Evolutionary conservation across 129 eudicot genomes (phyloP).

Genomic region (Centrapalus pauciflorus): DNA sequence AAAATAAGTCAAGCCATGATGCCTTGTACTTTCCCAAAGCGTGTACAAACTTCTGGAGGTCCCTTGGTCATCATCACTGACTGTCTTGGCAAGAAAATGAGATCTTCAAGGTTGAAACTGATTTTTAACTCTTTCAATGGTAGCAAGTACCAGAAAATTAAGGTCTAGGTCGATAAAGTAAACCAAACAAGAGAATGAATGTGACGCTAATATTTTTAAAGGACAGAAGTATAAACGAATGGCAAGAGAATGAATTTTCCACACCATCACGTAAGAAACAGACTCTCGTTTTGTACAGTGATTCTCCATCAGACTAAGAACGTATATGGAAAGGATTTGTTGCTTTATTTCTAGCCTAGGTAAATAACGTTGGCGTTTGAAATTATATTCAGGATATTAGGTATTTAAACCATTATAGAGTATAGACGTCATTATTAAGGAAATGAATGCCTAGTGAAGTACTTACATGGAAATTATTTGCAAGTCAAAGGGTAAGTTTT

Average conservation of each 20-base stretch:
- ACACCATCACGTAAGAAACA: neutral
- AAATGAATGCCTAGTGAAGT: neutral
- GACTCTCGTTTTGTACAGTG: neutral
- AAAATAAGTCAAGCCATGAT: neutral
- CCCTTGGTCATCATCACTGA: neutral
- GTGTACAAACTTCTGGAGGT: too few species aligned
- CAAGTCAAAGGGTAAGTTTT: neutral
- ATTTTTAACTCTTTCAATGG: neutral
- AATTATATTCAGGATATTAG: neutral
- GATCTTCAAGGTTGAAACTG: neutral
- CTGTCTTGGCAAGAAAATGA: neutral
- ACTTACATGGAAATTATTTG: neutral
- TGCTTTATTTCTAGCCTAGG: neutral
- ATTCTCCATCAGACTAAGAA: neutral
- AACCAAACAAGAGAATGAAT: neutral
- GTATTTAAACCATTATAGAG: too few species aligned
- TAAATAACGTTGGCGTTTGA: neutral
- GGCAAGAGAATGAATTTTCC: neutral
- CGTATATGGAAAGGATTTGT: neutral
- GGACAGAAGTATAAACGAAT: neutral
- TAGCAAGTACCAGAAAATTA: neutral
- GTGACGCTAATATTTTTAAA: too few species aligned
- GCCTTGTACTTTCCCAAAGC: too few species aligned
- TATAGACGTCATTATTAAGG: neutral
- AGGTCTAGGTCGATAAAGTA: neutral